Conservation (phyloP, 805 yeast species). For the Candida nanaspora region DNA sequence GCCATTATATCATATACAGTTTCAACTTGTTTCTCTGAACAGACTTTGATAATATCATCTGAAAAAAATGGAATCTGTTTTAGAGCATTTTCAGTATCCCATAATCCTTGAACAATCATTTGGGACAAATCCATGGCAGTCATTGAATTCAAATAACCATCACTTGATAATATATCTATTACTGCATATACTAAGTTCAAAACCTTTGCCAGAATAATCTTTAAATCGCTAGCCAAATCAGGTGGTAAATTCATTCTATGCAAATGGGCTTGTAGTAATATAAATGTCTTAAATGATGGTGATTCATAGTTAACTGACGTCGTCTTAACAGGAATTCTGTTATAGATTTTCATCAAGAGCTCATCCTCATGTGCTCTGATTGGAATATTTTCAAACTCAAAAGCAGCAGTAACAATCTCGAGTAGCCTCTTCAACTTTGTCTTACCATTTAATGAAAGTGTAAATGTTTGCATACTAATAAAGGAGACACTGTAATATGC, state of each 20-base stretch:
- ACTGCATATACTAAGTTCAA: constrained; percentile 53
- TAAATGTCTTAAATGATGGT: constrained; percentile 62
- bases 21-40: constrained; percentile 48
- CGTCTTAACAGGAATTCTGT: constrained; percentile 56
- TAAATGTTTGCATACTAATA: constrained; percentile 58
- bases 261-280: constrained; percentile 76
- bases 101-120: constrained; percentile 79
- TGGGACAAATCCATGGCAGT: constrained; percentile 84
- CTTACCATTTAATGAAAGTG: constrained; percentile 40
- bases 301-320: constrained; percentile 30
- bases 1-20: constrained; percentile 76
- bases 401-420: constrained; percentile 58
- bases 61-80: constrained; percentile 72
- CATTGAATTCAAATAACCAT: constrained; percentile 72
- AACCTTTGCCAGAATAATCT: constrained; percentile 39
- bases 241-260: constrained; percentile 55
- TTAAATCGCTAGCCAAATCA: constrained; percentile 55
- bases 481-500: constrained; percentile 64
- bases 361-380: constrained; percentile 55
- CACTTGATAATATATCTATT: constrained; percentile 71
- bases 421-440: constrained; percentile 56
- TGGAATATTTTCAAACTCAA: constrained; percentile 63
- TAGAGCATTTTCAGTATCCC: constrained; percentile 75
- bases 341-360: constrained; percentile 42
- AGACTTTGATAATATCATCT: constrained; percentile 43